Conservation (phyloP, 1,139 yeast species). For the Debaryomyces udenii region DNA sequence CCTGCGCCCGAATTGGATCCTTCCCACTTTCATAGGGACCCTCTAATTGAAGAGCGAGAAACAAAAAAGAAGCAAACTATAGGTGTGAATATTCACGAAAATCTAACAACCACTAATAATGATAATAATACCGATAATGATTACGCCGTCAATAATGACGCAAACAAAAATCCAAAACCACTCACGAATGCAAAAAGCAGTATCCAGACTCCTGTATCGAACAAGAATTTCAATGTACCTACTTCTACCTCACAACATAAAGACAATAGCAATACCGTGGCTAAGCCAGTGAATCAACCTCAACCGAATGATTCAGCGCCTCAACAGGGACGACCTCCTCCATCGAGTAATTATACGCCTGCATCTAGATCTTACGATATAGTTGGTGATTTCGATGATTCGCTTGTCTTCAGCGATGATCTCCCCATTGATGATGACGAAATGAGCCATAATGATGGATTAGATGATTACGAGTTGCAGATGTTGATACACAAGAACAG, state of each 20-base stretch:
- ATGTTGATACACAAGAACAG: conserved; percentile 20
- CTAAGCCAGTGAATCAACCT: neutral
- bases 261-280: neutral
- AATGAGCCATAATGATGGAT: conserved; percentile 21
- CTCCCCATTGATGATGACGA: conserved; percentile 39
- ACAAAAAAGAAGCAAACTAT: conserved; percentile 18
- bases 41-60: conserved; percentile 36
- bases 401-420: conserved; percentile 70
- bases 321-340: neutral
- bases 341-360: conserved; percentile 8
- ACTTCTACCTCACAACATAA: conserved; percentile 10
- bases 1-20: conserved; percentile 60
- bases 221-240: conserved; percentile 2
- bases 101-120: conserved; percentile 3
- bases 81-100: conserved; percentile 13
- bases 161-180: neutral
- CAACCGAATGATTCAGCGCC: neutral
- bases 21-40: conserved; percentile 43
- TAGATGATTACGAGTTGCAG: conserved; percentile 34
- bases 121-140: conserved; percentile 4
- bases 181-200: conserved; percentile 1
- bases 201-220: conserved; percentile 2
- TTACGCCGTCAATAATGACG: neutral
- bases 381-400: conserved; percentile 56
- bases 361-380: conserved; percentile 23